A percentile compares a stretch with the other conserved stretches of the same genome.
Conservation (phyloP, 257 asterid species). For the Solanum peruvianum region DNA sequence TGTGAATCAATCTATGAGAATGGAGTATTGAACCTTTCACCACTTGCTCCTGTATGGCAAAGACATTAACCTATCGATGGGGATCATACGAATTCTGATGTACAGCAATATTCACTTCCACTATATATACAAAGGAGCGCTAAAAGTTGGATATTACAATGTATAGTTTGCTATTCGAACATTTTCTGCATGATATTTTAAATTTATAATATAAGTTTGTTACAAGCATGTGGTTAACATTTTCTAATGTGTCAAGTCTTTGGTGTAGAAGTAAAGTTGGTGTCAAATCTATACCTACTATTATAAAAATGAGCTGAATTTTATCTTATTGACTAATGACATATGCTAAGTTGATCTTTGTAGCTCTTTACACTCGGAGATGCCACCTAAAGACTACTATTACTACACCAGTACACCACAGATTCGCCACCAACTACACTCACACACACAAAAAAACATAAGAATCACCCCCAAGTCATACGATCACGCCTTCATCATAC, state of each 20-base stretch:
- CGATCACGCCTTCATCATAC: neutral
- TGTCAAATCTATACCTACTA: neutral
- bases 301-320: neutral
- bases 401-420: neutral
- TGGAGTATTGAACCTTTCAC: neutral
- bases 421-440: neutral
- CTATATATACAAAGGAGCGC: neutral
- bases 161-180: neutral
- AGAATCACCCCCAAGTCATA: neutral
- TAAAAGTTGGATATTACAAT: neutral
- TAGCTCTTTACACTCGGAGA: neutral
- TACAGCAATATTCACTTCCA: neutral
- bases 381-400: neutral
- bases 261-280: neutral
- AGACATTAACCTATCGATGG: neutral
- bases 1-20: conserved; percentile 5
- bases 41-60: neutral
- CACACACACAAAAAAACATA: neutral
- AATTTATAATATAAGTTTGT: neutral
- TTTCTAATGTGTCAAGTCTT: neutral
- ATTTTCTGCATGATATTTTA: neutral
- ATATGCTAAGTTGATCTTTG: neutral
- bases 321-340: neutral
- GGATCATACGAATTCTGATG: neutral
- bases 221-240: neutral